Base-by-base conservation (phyloP, 306 rosid genomes). In the Rosa persica region DNA sequence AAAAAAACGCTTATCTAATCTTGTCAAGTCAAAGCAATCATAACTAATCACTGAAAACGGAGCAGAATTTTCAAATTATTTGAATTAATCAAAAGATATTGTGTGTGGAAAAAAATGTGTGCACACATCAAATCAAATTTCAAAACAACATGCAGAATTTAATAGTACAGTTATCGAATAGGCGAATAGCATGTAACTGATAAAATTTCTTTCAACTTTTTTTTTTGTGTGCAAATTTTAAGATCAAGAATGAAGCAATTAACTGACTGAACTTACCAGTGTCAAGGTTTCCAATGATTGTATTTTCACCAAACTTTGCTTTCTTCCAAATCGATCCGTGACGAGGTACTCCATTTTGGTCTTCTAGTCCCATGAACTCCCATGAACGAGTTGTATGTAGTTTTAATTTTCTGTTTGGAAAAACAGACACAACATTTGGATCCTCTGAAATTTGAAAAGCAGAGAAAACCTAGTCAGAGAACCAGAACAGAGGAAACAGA, bases 361-460 rank as follows among this genome's bases (percentile, higher is more conserved):
- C 73, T 17, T 81, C 91, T 6, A 91, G 23, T 15, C 87, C 85
- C 46, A 91, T 82, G 67, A 93, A 93, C 55, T 77, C 70, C 98
- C 98, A 93, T 42, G 97, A 89, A 3, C 44, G 85, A 4, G 97
- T 93, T 75, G 98, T 93, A 39, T 84, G 93, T 55, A 89, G 52
- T 67, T 89, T 23, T 34, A 74, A 48, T 61, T 42, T 61, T 76
- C 74, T 68, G 86, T 87, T 85, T 34, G 72, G 70, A 75, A 89
- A 91, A 5, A 93, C 77, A 4, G 97, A 89, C 12, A 86, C 73
- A 8, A 93, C 97, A 8, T 61, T 75, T 16, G 91, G 95, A 79
- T 86, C 20, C 15, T 82, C 97, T 93, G 79, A 40, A 78, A 4
- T 47, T 48, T 49, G 23, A 46, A 17, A 51, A 2, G 76, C 38